Evolutionary conservation across 2,329 filamentous ascomycete genomes (phyloP), one percentile per base, ranked within the genome.

Genomic region (Dichotomopilus funicola): DNA sequence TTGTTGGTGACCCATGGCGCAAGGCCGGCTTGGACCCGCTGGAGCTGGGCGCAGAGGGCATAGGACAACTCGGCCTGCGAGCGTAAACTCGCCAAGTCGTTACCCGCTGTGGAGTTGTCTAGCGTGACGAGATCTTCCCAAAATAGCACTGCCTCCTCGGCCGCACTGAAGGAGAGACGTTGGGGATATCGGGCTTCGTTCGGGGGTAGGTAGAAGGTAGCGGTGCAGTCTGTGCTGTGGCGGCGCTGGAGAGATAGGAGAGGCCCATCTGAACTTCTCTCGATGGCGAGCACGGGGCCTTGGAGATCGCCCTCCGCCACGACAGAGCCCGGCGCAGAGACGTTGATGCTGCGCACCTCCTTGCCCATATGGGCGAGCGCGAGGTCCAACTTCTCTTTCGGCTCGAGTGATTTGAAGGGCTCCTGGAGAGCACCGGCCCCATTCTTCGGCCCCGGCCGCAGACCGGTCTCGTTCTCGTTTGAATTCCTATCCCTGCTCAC

Each of bases 111-210:
- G 13, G 49, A n/a, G 27, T 63, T 57, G 9, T 47, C 31, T 13
- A 40, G 72, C 53, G 73, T 71, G 4, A 75, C 68, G 33, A 86
- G 69, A 48, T 81, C 77, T 5, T 80, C 73, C 87, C 87, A 91
- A 12, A 72, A 75, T 1, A 91, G 72, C 6, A 91, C 72, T n/a
- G 84, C 87, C 58, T 90, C 86, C 70, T 89, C 87, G 1, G 86
- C 88, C 45, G 86, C 78, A 56, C 85, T 84, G 67, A 91, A 91
- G 4, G 87, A 91, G 60, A 91, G 76, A 44, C 87, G 81, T 1
- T 87, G 82, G 1, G 87, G 82, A 80, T 85, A 89, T 55, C 80
- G 81, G 34, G 77, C 76, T 59, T 88, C 83, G 58, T 82, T 78
- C 1, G 74, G 69, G 6, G 58, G 60, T 1, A 55, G 70, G 51